Conservation (phyloP, 2,329 filamentous ascomycete species). For the Talaromyces albobiverticillius region DNA sequence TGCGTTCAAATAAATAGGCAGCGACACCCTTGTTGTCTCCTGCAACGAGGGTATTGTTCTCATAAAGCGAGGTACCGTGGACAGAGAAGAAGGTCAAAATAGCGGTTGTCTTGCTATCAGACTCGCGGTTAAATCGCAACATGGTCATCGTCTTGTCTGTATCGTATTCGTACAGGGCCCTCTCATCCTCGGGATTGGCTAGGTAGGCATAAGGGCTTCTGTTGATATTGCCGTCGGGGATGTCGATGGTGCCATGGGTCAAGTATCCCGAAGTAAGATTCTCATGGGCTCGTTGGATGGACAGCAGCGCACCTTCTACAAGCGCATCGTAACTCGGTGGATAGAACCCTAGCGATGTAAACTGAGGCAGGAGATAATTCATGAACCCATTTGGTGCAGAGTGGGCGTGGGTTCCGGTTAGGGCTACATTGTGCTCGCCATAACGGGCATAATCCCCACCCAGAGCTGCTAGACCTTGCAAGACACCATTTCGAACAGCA, state of each 20-base stretch:
- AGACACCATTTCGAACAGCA: constrained; percentile 79
- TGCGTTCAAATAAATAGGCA: constrained; percentile 77
- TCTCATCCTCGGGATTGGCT: constrained; percentile 75
- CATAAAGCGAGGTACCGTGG: constrained; percentile 85
- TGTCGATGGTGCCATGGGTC: constrained; percentile 65
- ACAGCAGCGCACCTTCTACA: constrained; percentile 78
- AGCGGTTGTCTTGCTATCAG: constrained; percentile 73
- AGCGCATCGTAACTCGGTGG: constrained; percentile 85
- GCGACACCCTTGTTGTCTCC: constrained; percentile 98
- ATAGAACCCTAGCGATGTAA: constrained; percentile 83
- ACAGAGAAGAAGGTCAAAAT: constrained; percentile 88
- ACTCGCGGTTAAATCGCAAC: constrained; percentile 71
- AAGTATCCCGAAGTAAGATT: constrained; percentile 68
- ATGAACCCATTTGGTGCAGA: constrained; percentile 89
- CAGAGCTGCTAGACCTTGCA: constrained; percentile 67
- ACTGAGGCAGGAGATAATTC: constrained; percentile 89
- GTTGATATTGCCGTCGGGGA: constrained; percentile 80
- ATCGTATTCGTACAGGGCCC: constrained; percentile 62
- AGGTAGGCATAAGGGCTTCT: constrained; percentile 85
- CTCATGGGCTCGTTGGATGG: constrained; percentile 77
- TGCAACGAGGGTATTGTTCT: constrained; percentile 86
- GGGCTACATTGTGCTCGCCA: constrained; percentile 74
- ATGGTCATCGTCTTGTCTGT: constrained; percentile 78
- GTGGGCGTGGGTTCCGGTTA: constrained; percentile 92
- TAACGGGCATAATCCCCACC: constrained; percentile 74